Evolutionary conservation across 371 early-diverging fungal species (phyloP).

Genomic region (Rhizomucor miehei): DNA sequence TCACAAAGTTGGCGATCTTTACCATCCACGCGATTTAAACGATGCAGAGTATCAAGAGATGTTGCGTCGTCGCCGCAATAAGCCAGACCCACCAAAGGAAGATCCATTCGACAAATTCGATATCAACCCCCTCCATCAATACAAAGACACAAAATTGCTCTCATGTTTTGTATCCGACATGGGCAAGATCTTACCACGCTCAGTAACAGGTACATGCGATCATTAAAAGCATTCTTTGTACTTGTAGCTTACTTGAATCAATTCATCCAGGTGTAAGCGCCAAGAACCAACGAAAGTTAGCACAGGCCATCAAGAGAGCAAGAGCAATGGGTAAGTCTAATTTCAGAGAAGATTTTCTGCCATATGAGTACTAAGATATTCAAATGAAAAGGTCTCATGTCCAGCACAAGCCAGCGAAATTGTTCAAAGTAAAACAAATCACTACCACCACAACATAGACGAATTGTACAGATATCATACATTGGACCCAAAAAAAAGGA

Average conservation of each 20-base stretch:
- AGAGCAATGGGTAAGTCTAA: constrained; percentile 69
- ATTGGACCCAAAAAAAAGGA: no score
- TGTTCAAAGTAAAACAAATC: no score
- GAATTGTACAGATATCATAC: no score
- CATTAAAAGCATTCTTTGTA: not conserved
- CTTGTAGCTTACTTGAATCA: not conserved
- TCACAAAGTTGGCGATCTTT: constrained; percentile 41
- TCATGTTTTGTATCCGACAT: constrained; percentile 76
- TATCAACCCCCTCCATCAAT: constrained; percentile 71
- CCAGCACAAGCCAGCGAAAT: no score
- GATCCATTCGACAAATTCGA: constrained; percentile 69
- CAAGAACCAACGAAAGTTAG: constrained; percentile 75
- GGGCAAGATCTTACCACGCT: constrained; percentile 77
- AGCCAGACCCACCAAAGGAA: constrained; percentile 22
- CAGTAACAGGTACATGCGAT: constrained; percentile 56
- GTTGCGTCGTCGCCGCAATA: constrained; percentile 35
- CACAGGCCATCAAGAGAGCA: constrained; percentile 83
- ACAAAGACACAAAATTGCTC: constrained; percentile 71
- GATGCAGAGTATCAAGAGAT: constrained; percentile 41
- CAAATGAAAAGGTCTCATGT: no score
- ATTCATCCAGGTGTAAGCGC: constrained; percentile 51
- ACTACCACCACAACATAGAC: no score
- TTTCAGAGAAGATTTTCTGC: no score
- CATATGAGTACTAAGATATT: no score
- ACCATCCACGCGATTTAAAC: constrained; percentile 55